Evolutionary conservation across 768 basidiomycete genomes (phyloP), one percentile per base, ranked within the genome.

Genomic region (Lactarius indigo): DNA sequence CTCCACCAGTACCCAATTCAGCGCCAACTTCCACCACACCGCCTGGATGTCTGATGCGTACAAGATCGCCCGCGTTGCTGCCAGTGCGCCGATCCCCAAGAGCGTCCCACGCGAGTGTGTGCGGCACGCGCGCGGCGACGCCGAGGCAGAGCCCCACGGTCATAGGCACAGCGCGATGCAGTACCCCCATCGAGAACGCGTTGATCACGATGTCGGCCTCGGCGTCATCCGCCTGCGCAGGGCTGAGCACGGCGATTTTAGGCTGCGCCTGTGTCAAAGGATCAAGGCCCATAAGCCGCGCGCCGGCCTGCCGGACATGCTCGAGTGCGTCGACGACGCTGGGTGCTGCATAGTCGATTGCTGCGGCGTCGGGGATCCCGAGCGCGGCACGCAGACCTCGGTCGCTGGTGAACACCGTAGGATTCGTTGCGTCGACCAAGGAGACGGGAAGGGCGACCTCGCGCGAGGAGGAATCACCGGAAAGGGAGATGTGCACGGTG

Each of bases 371-470:
- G 35, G 63, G 57, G 50, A 83, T 71, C 26, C 78, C 74, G 54
- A 85, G 77, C 41, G 78, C 74, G 7, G 68, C 55, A 26, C 73
- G 68, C 42, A 91, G 78, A 47, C 85, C 82, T 1, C 74, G 66
- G 5, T 79, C 75, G 39, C 75, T 63, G 69, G 90, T 79, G 75
- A 92, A 86, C 18, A 92, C 83, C 7, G 85, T 87, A 0, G 90
- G 90, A 73, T 91, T 91, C 18, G 90, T 87, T 1, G 89, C 89
- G 71, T 91, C 90, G 15, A 91, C 82, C 10, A 87, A 79, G 13
- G 88, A 88, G 1, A 78, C 81, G 50, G 73, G 74, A 61, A 84
- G 65, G 26, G 44, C 10, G 35, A 33, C 54, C 26, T 58, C 47
- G 26, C 58, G 56, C 20, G 63, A 69, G 33, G 63, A 69, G 33